Conservation (phyloP, 2,329 filamentous ascomycete genomes). For the Lecanosticta acicola region DNA sequence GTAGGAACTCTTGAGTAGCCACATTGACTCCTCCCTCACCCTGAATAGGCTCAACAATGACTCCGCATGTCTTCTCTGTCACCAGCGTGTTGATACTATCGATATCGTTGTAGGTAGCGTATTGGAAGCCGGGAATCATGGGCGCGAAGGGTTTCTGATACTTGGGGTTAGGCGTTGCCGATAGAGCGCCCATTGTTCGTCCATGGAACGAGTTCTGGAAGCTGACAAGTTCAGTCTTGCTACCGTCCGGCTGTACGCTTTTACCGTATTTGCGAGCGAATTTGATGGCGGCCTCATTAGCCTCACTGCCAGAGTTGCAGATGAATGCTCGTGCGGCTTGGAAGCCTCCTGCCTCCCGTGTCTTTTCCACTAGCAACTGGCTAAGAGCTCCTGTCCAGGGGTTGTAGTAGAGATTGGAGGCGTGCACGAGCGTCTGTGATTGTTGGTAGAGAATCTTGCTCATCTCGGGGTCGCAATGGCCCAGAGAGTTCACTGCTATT, state of each 20-base stretch:
- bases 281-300: constrained; percentile 96
- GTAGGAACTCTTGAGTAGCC: constrained; percentile 74
- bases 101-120: constrained; percentile 81
- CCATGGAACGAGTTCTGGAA: constrained; percentile 94
- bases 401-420: constrained; percentile 96
- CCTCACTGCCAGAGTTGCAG: constrained; percentile 94
- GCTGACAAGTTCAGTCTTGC: constrained; percentile 78
- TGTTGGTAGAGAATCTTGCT: constrained; percentile 64
- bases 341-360: constrained; percentile 73
- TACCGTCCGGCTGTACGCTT: constrained; percentile 31
- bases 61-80: constrained; percentile 81
- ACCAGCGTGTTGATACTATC: constrained; percentile 65
- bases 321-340: constrained; percentile 76
- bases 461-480: constrained; percentile 81
- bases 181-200: constrained; percentile 88
- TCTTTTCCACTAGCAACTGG: constrained; percentile 76
- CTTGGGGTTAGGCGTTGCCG: constrained; percentile 96
- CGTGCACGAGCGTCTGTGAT: constrained; percentile 71
- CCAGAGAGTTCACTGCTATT: constrained; percentile 89
- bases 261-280: constrained; percentile 91
- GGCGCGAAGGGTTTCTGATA: constrained; percentile 93
- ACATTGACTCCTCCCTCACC: constrained; percentile 90
- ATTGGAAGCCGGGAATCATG: constrained; percentile 89
- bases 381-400: constrained; percentile 89
- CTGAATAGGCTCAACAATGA: constrained; percentile 95